Percentiles rank a stretch among this genome's conserved stretches.
Conservation (phyloP, 1,284 basidiomycete species). For the Xerocomus amazonicus region DNA sequence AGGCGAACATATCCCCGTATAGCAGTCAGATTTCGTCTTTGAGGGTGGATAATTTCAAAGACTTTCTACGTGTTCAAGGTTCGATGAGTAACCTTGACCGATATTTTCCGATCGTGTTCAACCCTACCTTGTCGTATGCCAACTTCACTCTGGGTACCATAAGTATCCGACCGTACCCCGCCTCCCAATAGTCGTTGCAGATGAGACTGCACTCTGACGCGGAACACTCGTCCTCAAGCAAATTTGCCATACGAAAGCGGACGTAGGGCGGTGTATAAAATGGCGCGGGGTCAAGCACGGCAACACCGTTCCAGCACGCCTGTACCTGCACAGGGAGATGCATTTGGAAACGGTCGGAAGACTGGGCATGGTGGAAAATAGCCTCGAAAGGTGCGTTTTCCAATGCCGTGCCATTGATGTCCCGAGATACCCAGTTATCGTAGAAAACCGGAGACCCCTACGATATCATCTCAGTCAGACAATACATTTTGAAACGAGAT, state of each 20-base stretch:
- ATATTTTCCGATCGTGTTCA: background rate
- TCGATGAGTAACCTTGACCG: slow-evolving; percentile 4
- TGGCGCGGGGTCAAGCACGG: slow-evolving; percentile 88
- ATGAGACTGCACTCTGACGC: slow-evolving; percentile 93
- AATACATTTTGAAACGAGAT: too few relatives aligned
- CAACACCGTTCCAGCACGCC: slow-evolving; percentile 96
- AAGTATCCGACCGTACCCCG: slow-evolving; percentile 90
- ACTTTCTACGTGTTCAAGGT: slow-evolving; percentile 57
- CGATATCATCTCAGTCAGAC: slow-evolving; percentile 2
- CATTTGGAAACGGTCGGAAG: slow-evolving; percentile 76
- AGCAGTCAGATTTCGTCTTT: slow-evolving; percentile 84
- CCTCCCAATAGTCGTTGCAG: slow-evolving; percentile 93
- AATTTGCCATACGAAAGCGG: slow-evolving; percentile 87
- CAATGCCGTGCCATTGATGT: slow-evolving; percentile 94
- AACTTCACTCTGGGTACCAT: slow-evolving; percentile 96
- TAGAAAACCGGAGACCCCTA: slow-evolving; percentile 82
- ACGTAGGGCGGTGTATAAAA: slow-evolving; percentile 88
- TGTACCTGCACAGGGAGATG: slow-evolving; percentile 94
- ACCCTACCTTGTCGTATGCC: slow-evolving; percentile 82
- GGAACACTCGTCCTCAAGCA: slow-evolving; percentile 83
- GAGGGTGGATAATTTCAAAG: slow-evolving; percentile 89
- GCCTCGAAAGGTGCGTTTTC: slow-evolving; percentile 94
- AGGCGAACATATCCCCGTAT: slow-evolving; percentile 89
- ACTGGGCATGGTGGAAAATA: slow-evolving; percentile 82
- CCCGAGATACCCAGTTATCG: slow-evolving; percentile 96